A percentile compares a stretch with the other conserved stretches of the same genome.
Conservation (phyloP, 176 grass and related monocot species). For the Ananas comosus region DNA sequence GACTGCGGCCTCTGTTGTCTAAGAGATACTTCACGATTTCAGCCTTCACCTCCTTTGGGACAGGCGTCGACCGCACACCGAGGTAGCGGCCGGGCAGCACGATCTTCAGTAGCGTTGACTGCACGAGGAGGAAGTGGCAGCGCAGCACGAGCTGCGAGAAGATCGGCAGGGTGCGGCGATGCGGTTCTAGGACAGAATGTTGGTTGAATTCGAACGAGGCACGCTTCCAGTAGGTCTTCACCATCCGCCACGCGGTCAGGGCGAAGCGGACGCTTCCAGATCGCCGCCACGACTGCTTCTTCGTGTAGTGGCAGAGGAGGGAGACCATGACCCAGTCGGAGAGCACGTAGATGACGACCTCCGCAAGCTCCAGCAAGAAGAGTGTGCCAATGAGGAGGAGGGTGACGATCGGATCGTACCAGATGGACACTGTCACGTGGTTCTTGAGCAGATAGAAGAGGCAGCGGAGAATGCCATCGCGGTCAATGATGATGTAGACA, state of each 20-base stretch:
- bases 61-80: no score
- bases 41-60: no score
- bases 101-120: no score
- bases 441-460: background rate
- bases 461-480: conserved; percentile 4
- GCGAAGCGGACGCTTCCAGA: conserved; percentile 10
- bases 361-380: conserved; percentile 16
- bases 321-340: conserved; percentile 42
- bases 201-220: conserved; percentile 3
- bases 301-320: conserved; percentile 23
- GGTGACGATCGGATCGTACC: conserved; percentile 7
- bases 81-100: no score
- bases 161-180: background rate
- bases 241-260: background rate
- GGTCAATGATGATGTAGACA: no score
- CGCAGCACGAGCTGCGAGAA: no score
- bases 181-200: conserved; percentile 26
- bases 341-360: conserved; percentile 7
- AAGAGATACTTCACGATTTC: no score
- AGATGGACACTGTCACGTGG: no score
- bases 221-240: no score
- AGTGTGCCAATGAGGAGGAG: background rate
- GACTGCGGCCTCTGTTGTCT: no score
- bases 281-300: background rate
- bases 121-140: no score